Evolutionary conservation across 164 flowering plant genomes (phyloP).

Genomic region (Brasenia schreberi): DNA sequence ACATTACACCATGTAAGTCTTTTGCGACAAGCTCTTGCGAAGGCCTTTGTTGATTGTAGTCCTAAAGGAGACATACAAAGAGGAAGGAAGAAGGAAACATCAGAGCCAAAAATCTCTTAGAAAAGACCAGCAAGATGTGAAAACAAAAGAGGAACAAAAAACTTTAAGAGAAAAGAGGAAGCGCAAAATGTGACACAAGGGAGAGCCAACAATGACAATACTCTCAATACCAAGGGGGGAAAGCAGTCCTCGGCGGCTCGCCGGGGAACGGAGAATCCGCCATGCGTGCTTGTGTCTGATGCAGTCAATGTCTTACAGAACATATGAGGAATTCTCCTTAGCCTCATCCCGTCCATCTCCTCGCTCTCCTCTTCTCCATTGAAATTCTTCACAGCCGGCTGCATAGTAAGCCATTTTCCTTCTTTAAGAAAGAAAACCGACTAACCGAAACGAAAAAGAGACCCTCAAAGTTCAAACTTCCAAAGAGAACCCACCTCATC

Average conservation of each 20-base stretch:
- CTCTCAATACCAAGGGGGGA: conserved; percentile 69
- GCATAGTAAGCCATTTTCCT: background rate
- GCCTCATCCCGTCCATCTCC: conserved; percentile 28
- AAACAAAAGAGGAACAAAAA: too few species aligned
- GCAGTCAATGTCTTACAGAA: conserved; percentile 99
- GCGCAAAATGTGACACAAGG: background rate
- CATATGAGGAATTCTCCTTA: conserved; percentile 77
- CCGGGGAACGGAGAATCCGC: conserved; percentile 97
- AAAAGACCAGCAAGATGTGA: too few species aligned
- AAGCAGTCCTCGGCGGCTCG: conserved; percentile 99
- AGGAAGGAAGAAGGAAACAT: background rate
- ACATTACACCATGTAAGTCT: conserved; percentile 83
- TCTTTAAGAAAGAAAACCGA: too few species aligned
- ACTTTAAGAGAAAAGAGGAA: too few species aligned
- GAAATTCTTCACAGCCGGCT: conserved; percentile 49
- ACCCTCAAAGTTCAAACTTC: background rate
- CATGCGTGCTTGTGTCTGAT: conserved; percentile 99
- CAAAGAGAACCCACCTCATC: conserved; percentile 31
- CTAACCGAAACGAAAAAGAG: background rate
- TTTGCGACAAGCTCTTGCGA: conserved; percentile 96
- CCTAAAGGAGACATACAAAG: conserved; percentile 25
- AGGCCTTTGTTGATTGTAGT: conserved; percentile 87
- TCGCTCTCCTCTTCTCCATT: conserved; percentile 35
- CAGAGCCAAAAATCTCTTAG: too few species aligned
- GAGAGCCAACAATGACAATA: background rate